Evolutionary conservation across 805 yeast species (phyloP), one percentile per base, ranked within the genome.

Genomic region (Cyberlindnera saturnus): DNA sequence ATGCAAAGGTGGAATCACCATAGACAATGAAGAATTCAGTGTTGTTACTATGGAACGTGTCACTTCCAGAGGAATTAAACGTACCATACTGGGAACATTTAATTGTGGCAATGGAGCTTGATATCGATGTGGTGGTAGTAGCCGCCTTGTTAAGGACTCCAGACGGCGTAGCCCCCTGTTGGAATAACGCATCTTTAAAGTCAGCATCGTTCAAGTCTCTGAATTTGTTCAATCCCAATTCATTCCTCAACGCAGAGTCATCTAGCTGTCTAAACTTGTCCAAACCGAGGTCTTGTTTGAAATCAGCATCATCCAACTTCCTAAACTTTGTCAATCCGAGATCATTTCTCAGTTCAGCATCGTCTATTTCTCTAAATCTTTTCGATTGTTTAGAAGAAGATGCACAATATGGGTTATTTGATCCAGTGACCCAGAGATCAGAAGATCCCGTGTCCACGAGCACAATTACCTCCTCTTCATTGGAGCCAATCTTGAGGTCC

Each of bases 381-480:
- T 30, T 36, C 3, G 34, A 14, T 17, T 29, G 15, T 39, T 19
- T 7, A 2, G 46, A 38, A 6, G 58, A 45, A 3, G 53, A 36
- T 19, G 6, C 23, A 53, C 80, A 74, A 44, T 67, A 72, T 3
- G 81, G 73, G 52, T 77, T 79, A 34, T 63, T 53, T 2, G 72
- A 57, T 23, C 70, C 66, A 46, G 75, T 68, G 18, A 82, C 76
- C 86, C 87, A 82, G 18, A 85, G 62, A 58, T 84, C 91, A 0
- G 86, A 73, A 0, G 89, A 82, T 3, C 91, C 93, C 1, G 90
- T 84, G 55, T 84, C 93, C n/a, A 84, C 57, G 32, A 81, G 59
- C 9, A 82, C 77, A 9, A 66, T 67, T 6, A 82, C 66, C n/a
- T 65, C 59, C 52, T 82, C 82, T 1, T 67, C 55, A 1, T 81